phyloP scores from a whole-genome alignment of 1,139 yeast species.

The Nadsonia commutata region DNA sequence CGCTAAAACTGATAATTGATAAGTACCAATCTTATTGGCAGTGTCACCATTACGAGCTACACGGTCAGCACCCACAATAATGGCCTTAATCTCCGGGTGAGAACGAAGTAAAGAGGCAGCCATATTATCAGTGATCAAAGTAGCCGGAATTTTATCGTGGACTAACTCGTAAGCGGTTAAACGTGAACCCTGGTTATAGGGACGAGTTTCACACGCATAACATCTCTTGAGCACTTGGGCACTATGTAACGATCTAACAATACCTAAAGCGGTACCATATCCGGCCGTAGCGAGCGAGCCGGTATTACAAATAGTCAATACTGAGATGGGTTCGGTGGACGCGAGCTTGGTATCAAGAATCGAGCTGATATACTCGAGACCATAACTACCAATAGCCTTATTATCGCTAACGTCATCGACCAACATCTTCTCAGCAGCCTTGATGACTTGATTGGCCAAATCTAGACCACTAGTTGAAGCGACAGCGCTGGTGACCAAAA shows the following conservation, averaged over 20 bases:
- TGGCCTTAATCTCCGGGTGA: constrained; percentile 52
- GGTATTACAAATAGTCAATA: constrained; percentile 53
- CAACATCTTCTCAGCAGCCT: constrained; percentile 46
- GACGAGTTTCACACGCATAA: constrained; percentile 87
- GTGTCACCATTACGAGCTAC: constrained; percentile 80
- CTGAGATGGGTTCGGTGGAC: constrained; percentile 34
- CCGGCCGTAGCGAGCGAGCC: constrained; percentile 90
- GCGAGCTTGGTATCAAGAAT: constrained; percentile 15
- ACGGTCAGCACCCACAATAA: constrained; percentile 97
- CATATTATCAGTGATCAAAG: constrained; percentile 84
- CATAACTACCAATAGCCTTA: constrained; percentile 62
- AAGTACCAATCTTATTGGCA: constrained; percentile 95
- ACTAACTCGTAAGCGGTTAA: constrained; percentile 82
- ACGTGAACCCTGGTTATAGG: constrained; percentile 92
- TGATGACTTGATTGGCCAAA: constrained; percentile 28
- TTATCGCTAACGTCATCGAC: constrained; percentile 70
- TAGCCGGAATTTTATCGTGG: constrained; percentile 74
- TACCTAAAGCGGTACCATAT: constrained; percentile 92
- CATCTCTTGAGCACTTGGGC: constrained; percentile 43
- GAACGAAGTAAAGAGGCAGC: constrained; percentile 53
- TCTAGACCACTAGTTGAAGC: constrained; percentile 5
- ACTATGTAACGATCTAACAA: constrained; percentile 51
- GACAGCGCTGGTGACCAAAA: constrained; percentile 16
- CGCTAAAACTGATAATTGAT: constrained; percentile 65
- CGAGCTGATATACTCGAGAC: constrained; percentile 45